Evolutionary conservation across 306 rosid species (phyloP).

Genomic region (Vigna angularis): DNA sequence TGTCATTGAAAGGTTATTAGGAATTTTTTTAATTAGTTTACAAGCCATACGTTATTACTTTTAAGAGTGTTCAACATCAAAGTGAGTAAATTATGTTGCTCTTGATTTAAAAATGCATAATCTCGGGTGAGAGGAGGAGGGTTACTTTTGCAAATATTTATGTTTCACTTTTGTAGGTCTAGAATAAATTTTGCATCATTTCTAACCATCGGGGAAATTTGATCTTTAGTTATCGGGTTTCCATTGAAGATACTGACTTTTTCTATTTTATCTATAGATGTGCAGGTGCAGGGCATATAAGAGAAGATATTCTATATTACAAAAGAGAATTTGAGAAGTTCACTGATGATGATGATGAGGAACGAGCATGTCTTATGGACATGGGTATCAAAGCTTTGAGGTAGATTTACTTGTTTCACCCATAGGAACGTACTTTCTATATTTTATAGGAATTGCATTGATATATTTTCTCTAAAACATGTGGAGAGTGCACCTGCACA

Average conservation of each 20-base stretch:
- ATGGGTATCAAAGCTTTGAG: constrained; percentile 85
- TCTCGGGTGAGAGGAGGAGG: neutral
- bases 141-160: constrained; percentile 1
- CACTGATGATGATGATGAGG: constrained; percentile 64
- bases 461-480: constrained; percentile 17
- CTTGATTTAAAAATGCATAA: neutral
- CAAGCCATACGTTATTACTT: constrained; percentile 5
- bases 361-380: constrained; percentile 65
- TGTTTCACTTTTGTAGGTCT: constrained; percentile 9
- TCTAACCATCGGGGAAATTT: neutral
- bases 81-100: constrained; percentile 1
- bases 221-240: neutral
- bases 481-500: neutral
- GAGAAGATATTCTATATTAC: constrained; percentile 76
- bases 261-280: constrained; percentile 61
- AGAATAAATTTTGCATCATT: constrained; percentile 31
- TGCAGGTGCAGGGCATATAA: constrained; percentile 77
- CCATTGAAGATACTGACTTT: constrained; percentile 41
- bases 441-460: neutral
- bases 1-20: constrained; percentile 72
- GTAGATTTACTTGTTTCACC: constrained; percentile 42
- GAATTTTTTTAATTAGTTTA: neutral
- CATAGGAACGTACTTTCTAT: neutral
- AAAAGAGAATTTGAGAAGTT: constrained; percentile 64
- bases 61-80: constrained; percentile 17